Evolutionary conservation across 371 early-diverging fungal genomes (phyloP), one percentile per base, ranked within the genome.

Genomic region (Syncephalastrum monosporum): DNA sequence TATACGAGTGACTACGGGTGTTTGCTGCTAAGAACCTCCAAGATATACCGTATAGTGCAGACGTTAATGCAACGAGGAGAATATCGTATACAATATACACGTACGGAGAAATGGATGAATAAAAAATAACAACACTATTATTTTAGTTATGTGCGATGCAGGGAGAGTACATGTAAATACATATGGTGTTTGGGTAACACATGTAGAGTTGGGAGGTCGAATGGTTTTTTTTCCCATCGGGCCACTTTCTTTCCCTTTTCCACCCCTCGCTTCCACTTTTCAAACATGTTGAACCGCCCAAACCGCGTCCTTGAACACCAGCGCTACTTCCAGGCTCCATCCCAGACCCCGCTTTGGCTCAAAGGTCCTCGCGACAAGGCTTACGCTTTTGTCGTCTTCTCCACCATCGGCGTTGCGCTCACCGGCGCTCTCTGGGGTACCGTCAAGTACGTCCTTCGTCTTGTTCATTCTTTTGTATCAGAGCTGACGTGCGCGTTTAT

Each of bases 261-360:
- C 42, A 17, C 47, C 48, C 16, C 45, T 55, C 47, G 23, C 27
- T 47, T 41, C 4, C 53, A 27, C 27, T 53, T 42, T 53, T 23
- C 21, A 33, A 55, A n/a, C 25, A 70, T 70, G 66, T 21, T 75
- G 15, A 72, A 75, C 44, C 57, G 65, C 53, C 71, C 67, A 4
- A 75, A 72, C 56, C 59, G 63, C 53, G 76, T 75, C 24, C 29
- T 70, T 42, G 60, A 61, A 15, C 56, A 72, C 21, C 76, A 75
- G 51, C 58, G 64, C 10, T 44, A 59, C 33, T 75, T 72, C 42
- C 76, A 75, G 60, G 71, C 71, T n/a, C 69, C 65, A 41, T 56
- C 60, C 29, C 54, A 61, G 14, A 56, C 52, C 5, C 73, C 73
- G 17, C 65, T 72, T 29, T 72, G 63, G 61, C 48, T 69, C 10